Conservation (phyloP, 495 filamentous ascomycete species). For the Penicillium angulare region DNA sequence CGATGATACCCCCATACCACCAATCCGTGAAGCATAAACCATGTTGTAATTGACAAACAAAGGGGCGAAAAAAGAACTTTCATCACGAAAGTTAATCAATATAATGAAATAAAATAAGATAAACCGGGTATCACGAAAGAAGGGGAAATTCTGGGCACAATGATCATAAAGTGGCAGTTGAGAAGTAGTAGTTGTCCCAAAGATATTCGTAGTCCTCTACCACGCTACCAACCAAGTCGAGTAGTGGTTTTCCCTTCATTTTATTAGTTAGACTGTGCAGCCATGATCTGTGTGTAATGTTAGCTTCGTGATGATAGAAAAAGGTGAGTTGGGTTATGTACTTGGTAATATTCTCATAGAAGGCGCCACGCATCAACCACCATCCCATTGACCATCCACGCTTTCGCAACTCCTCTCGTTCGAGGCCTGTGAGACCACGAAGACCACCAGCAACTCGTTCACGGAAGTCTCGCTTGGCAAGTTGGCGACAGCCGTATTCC, state of each 20-base stretch:
- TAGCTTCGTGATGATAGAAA: conserved; percentile 19
- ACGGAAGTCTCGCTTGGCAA: conserved; percentile 72
- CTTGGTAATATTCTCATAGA: conserved; percentile 93
- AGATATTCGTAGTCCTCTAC: conserved; percentile 95
- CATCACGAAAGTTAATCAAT: background rate
- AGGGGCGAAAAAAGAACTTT: conserved; percentile 6
- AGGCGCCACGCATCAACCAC: conserved; percentile 94
- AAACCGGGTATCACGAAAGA: conserved; percentile 27
- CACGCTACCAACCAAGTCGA: conserved; percentile 76
- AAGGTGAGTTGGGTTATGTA: conserved; percentile 20
- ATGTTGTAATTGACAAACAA: conserved; percentile 11
- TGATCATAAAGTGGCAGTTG: conserved; percentile 62
- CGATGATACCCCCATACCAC: conserved; percentile 23
- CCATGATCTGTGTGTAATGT: conserved; percentile 52
- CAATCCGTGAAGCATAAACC: background rate
- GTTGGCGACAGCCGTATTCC: conserved; percentile 81
- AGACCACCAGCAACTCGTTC: conserved; percentile 63
- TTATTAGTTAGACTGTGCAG: conserved; percentile 60
- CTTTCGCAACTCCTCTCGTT: conserved; percentile 82
- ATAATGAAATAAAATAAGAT: background rate
- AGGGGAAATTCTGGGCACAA: background rate
- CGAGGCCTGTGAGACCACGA: conserved; percentile 72
- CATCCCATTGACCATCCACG: conserved; percentile 86
- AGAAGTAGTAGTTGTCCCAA: conserved; percentile 97
- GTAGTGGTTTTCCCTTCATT: conserved; percentile 71